Percentiles rank a stretch among this genome's conserved stretches.
phyloP scores from a whole-genome alignment of 2,329 filamentous ascomycete species.

The Nigrograna mackinnonii region DNA sequence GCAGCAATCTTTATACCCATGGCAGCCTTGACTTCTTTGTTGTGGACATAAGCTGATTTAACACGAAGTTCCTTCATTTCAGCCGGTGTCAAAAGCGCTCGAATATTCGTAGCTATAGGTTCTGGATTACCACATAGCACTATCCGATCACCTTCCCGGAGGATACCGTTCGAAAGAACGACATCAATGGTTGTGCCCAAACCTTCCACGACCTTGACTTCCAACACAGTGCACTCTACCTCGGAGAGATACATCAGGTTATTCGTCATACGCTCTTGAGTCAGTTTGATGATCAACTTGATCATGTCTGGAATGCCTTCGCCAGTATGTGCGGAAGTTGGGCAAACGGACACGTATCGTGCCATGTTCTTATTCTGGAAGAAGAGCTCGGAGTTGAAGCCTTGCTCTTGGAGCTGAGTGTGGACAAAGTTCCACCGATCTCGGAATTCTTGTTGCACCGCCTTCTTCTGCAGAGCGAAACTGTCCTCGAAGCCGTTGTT shows the following conservation, averaged over 20 bases:
- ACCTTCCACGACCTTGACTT: slow-evolving; percentile 99
- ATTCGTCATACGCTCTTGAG: slow-evolving; percentile 96
- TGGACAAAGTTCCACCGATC: slow-evolving; percentile 91
- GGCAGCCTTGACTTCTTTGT: slow-evolving; percentile 98
- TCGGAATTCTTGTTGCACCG: slow-evolving; percentile 91
- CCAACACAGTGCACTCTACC: slow-evolving; percentile 94
- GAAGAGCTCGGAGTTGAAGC: slow-evolving; percentile 96
- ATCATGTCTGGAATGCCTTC: slow-evolving; percentile 99
- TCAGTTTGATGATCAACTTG: slow-evolving; percentile 88
- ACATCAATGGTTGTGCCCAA: slow-evolving; percentile 99
- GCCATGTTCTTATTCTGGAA: slow-evolving; percentile 99
- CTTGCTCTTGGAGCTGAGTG: slow-evolving; percentile 91
- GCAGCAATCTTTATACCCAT: slow-evolving; percentile 99
- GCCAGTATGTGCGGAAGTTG: slow-evolving; percentile 96
- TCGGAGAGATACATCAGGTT: slow-evolving; percentile 98
- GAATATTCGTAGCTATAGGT: slow-evolving; percentile 91
- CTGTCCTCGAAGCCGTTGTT: slow-evolving; percentile 98
- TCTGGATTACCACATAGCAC: slow-evolving; percentile 97
- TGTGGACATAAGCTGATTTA: slow-evolving; percentile 96
- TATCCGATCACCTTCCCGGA: slow-evolving; percentile 91
- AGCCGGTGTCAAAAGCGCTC: slow-evolving; percentile 89
- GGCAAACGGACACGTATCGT: slow-evolving; percentile 90
- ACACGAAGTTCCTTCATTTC: slow-evolving; percentile 92
- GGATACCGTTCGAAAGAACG: slow-evolving; percentile 91
- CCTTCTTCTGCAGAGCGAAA: slow-evolving; percentile 85